These are phyloP conservation scores for Pseudozyma thailandica DNA, from an alignment of 1,284 basidiomycete genomes.

Conservation along the genomic window DNA sequence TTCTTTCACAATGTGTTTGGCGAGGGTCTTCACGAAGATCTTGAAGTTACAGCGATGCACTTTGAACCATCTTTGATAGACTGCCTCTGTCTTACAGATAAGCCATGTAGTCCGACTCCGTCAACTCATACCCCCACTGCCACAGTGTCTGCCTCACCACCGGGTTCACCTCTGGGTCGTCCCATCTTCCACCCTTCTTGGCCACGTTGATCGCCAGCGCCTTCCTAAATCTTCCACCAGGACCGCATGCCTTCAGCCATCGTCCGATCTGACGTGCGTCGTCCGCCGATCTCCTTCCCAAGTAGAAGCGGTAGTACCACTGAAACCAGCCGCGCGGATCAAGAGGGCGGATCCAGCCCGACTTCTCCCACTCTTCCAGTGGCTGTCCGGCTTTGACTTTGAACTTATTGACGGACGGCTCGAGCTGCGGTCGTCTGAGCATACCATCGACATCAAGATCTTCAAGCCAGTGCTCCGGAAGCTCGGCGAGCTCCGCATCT, in stretches of 20 bases:
- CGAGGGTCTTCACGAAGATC: too few relatives aligned
- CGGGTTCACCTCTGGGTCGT: conserved; percentile 55
- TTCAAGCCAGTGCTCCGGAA: conserved; percentile 52
- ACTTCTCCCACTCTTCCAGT: conserved; percentile 71
- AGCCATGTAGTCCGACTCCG: conserved; percentile 55
- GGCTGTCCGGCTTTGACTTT: conserved; percentile 70
- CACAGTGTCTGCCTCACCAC: conserved; percentile 61
- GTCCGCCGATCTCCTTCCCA: conserved; percentile 70
- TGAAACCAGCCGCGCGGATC: conserved; percentile 71
- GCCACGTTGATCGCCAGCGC: conserved; percentile 69
- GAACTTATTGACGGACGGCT: conserved; percentile 69
- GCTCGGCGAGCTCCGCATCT: conserved; percentile 47
- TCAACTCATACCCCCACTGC: conserved; percentile 67
- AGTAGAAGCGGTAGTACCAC: conserved; percentile 70
- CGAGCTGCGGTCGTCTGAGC: conserved; percentile 55
- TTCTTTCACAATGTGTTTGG: too few relatives aligned
- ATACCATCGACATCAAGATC: conserved; percentile 41
- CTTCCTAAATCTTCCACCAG: conserved; percentile 70
- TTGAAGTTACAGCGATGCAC: too few relatives aligned
- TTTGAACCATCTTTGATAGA: background rate
- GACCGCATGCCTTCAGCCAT: conserved; percentile 71
- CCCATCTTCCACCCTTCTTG: conserved; percentile 62
- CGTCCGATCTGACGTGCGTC: conserved; percentile 70
- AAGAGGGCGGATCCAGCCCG: conserved; percentile 70
- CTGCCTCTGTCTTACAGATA: conserved; percentile 20